These are phyloP conservation scores for Alectoria sarmentosa DNA, from an alignment of 495 filamentous ascomycete species.

Conservation along the genomic window DNA sequence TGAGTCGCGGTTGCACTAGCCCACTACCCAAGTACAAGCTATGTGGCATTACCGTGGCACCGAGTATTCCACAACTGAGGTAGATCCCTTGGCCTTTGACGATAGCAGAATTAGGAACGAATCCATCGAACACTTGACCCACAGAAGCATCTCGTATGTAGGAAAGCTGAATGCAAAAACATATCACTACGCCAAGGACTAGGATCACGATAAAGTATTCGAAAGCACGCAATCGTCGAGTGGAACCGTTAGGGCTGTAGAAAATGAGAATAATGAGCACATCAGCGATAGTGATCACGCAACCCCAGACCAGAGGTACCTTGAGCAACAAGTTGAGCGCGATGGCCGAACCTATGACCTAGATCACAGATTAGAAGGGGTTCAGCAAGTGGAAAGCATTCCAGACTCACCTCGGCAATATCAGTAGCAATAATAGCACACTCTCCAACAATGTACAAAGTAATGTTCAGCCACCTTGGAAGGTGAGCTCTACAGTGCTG, in stretches of 20 bases:
- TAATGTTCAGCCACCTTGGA: constrained; percentile 67
- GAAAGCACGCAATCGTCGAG: constrained; percentile 67
- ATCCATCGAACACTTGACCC: constrained; percentile 78
- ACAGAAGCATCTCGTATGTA: constrained; percentile 59
- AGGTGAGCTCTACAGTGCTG: constrained; percentile 71
- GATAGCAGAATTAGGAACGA: constrained; percentile 68
- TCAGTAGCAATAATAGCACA: constrained; percentile 81
- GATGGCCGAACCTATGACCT: constrained; percentile 89
- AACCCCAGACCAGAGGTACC: constrained; percentile 78
- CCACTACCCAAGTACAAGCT: constrained; percentile 85
- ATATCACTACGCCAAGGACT: constrained; percentile 80
- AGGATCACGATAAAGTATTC: constrained; percentile 74
- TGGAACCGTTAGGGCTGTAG: constrained; percentile 67
- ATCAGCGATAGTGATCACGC: constrained; percentile 77
- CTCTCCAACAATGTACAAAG: constrained; percentile 69
- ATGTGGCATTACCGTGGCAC: constrained; percentile 93
- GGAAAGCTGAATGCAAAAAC: constrained; percentile 84
- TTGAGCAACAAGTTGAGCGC: constrained; percentile 77
- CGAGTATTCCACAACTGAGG: constrained; percentile 86
- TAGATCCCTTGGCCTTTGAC: constrained; percentile 68
- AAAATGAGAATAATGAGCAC: constrained; percentile 82
- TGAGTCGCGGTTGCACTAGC: constrained; percentile 74
- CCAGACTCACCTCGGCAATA: constrained; percentile 62
- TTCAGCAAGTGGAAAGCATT: not conserved
- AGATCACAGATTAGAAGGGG: constrained; percentile 11